Evolutionary conservation across 306 rosid genomes (phyloP), one percentile per base, ranked within the genome.

Genomic region (Dicorynia guianensis): DNA sequence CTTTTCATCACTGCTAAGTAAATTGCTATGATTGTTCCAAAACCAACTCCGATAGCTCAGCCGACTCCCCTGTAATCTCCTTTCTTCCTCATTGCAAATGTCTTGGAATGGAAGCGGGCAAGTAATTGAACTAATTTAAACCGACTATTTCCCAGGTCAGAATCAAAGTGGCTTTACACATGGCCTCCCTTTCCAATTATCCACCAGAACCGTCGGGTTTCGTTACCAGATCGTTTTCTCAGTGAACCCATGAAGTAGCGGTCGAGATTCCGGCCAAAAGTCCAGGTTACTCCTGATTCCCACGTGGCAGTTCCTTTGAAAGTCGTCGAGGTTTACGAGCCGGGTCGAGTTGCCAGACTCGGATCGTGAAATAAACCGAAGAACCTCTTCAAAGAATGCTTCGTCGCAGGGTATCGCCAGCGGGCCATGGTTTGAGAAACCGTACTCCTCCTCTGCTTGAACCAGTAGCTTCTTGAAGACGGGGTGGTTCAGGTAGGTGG

Each of bases 401-500:
- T 91, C 96, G 55, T 91, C 93, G 83, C 96, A 91, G 3, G 96
- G 96, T 52, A 91, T 88, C 14, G 84, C 89, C 34, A 91, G 35
- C 0, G 96, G 96, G 0, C 96, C 96, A 4, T 78, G 77, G 76
- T 85, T 79, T 11, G 59, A 60, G 86, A 88, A 91, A 0, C 96
- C 96, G 82, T 83, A 91, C 79, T 85, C 96, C 52, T 91, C 90
- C 65, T 91, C 96, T 1, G 96, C 96, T 35, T 83, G 82, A 0
- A 80, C 72, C 0, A 91, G 79, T 3, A 91, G 96, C 62, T 85
- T 91, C 86, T 88, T 83, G 85, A 91, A 88, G 55, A 88, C 61
- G 7, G 96, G 93, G 36, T 91, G 96, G 90, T 91, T 91, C 69
- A 91, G 83, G 84, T 88, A 76, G 52, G 96, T 75, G 5, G 93